Evolutionary conservation across 1,284 basidiomycete genomes (phyloP).

Genomic region (Peniophora sp.): DNA sequence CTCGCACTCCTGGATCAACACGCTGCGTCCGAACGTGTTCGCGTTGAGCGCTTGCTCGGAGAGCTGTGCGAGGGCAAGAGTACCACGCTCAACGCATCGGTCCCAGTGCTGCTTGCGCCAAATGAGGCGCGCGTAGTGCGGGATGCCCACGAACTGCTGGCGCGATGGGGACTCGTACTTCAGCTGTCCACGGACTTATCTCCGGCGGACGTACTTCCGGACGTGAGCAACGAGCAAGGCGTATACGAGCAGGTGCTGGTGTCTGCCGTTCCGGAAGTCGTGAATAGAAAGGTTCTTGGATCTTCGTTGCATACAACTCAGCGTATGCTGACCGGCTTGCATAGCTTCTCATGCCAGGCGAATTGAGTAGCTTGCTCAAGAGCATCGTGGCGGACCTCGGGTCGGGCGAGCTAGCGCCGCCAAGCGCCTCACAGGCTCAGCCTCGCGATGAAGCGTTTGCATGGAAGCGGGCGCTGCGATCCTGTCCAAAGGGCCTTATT

Average conservation of each 20-base stretch:
- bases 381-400: slow-evolving; percentile 47
- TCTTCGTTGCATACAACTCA: neutral
- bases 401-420: slow-evolving; percentile 6
- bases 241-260: slow-evolving; percentile 56
- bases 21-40: slow-evolving; percentile 88
- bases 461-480: slow-evolving; percentile 70
- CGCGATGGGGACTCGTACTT: slow-evolving; percentile 70
- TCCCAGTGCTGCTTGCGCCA: slow-evolving; percentile 54
- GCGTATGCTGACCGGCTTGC: slow-evolving; percentile 1
- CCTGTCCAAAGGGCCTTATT: slow-evolving; percentile 72
- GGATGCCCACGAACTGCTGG: slow-evolving; percentile 34
- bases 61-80: slow-evolving; percentile 48
- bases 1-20: slow-evolving; percentile 91
- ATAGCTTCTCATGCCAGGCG: slow-evolving; percentile 56
- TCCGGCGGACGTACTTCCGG: slow-evolving; percentile 16
- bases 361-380: slow-evolving; percentile 62
- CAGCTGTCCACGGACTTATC: slow-evolving; percentile 18
- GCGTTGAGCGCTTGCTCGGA: slow-evolving; percentile 77
- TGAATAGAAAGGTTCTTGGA: slow-evolving; percentile 57
- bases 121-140: slow-evolving; percentile 50
- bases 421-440: neutral
- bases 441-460: slow-evolving; percentile 24
- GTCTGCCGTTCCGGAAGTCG: slow-evolving; percentile 50
- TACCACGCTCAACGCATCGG: slow-evolving; percentile 38
- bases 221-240: slow-evolving; percentile 20